A percentile compares a stretch with the other conserved stretches of the same genome.
Evolutionary conservation across 1,139 yeast genomes (phyloP).

Genomic region (Kazachstania sp.): DNA sequence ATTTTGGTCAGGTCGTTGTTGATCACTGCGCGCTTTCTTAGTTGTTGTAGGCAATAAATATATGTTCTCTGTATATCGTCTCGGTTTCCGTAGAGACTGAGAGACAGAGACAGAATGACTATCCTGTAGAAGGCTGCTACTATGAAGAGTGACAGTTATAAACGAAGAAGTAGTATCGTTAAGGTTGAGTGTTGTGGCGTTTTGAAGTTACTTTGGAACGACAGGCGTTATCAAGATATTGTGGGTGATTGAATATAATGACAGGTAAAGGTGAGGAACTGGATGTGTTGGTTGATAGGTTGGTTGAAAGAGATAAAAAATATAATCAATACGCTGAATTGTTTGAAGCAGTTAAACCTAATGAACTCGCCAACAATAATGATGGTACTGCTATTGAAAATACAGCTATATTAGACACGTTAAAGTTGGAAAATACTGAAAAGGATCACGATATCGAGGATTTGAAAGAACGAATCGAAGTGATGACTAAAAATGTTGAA

Average conservation of each 20-base stretch:
- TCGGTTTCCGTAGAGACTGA: too few relatives aligned
- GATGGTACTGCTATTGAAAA: not conserved
- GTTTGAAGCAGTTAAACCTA: slow-evolving; percentile 10
- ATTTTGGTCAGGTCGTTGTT: too few relatives aligned
- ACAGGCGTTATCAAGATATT: too few relatives aligned
- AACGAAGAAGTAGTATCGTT: not conserved
- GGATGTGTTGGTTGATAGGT: not conserved
- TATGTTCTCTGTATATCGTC: too few relatives aligned
- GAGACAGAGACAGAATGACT: too few relatives aligned
- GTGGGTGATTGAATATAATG: too few relatives aligned
- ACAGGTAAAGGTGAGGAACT: not conserved
- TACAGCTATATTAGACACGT: not conserved
- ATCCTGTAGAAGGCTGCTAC: too few relatives aligned
- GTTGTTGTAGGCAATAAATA: too few relatives aligned
- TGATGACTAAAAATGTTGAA: slow-evolving; percentile 51
- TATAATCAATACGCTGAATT: slow-evolving; percentile 19
- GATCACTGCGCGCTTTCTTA: too few relatives aligned
- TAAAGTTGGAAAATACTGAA: slow-evolving; percentile 12
- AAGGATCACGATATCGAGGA: slow-evolving; percentile 15
- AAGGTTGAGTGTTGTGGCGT: not conserved
- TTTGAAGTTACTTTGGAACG: too few relatives aligned
- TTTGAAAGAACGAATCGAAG: slow-evolving; percentile 37
- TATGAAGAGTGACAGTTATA: too few relatives aligned
- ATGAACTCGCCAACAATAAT: not conserved
- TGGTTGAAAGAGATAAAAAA: slow-evolving; percentile 13